A percentile compares a stretch with the other conserved stretches of the same genome.
These are phyloP conservation scores for Dalbergia cultrata DNA, from an alignment of 306 rosid species.

Conservation along the genomic window DNA sequence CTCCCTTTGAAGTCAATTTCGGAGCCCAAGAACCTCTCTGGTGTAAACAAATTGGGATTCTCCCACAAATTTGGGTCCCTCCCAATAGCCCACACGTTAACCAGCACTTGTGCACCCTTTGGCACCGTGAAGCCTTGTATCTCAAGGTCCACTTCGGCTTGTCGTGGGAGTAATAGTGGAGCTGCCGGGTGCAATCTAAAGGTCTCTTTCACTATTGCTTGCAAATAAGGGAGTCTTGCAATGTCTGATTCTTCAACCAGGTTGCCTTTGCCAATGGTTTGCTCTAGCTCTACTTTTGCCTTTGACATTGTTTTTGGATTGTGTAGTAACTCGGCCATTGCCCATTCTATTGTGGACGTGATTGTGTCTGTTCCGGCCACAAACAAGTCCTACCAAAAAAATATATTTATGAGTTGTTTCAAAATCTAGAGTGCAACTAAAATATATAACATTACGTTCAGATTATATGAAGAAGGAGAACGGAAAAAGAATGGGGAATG, in stretches of 20 bases:
- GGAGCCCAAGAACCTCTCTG: constrained; percentile 43
- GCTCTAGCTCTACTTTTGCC: constrained; percentile 38
- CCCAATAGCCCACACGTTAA: constrained; percentile 49
- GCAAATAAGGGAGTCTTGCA: constrained; percentile 38
- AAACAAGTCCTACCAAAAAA: constrained; percentile 37
- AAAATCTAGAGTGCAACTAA: not conserved
- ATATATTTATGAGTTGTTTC: not conserved
- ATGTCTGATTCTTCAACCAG: constrained; percentile 37
- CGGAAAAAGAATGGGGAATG: too few relatives aligned
- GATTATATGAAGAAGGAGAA: not conserved
- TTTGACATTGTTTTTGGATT: constrained; percentile 36
- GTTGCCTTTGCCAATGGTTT: constrained; percentile 38
- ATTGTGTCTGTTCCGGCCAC: constrained; percentile 46
- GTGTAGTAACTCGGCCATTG: constrained; percentile 41
- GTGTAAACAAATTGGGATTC: constrained; percentile 17
- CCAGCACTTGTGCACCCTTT: constrained; percentile 41
- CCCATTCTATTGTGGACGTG: constrained; percentile 48
- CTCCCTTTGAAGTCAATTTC: constrained; percentile 43
- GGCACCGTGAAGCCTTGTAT: constrained; percentile 28
- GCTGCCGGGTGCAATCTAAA: constrained; percentile 44
- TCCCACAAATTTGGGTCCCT: constrained; percentile 48
- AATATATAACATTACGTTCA: not conserved
- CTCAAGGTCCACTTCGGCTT: constrained; percentile 31
- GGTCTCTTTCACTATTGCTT: constrained; percentile 46
- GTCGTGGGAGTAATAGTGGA: constrained; percentile 42